phyloP scores from a whole-genome alignment of 2,329 filamentous ascomycete genomes.

The Penicillium freii region DNA sequence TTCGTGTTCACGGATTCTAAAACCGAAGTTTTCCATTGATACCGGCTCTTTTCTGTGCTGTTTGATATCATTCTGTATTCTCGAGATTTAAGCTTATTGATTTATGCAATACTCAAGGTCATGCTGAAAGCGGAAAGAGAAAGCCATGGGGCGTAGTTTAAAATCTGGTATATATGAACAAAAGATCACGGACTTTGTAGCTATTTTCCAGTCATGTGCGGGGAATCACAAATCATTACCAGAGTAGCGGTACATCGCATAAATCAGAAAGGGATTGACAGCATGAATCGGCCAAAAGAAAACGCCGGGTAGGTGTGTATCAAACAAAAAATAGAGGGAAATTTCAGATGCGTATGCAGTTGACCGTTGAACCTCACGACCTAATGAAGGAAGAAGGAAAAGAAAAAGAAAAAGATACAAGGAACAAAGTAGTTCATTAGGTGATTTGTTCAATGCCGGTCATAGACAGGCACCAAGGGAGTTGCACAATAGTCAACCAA shows the following conservation, averaged over 20 bases:
- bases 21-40: not conserved
- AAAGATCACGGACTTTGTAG: not conserved
- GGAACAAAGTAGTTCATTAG: slow-evolving; percentile 15
- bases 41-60: not conserved
- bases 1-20: not conserved
- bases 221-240: not conserved
- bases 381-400: not conserved
- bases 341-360: not conserved
- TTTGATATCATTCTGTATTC: not conserved
- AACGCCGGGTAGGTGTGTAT: slow-evolving; percentile 10
- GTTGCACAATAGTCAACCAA: slow-evolving; percentile 11
- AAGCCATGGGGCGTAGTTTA: not conserved
- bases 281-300: slow-evolving; percentile 1
- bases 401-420: slow-evolving; percentile 2
- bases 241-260: not conserved
- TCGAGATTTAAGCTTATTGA: not conserved
- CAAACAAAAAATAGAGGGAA: not conserved
- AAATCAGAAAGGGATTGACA: not conserved
- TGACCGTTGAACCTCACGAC: not conserved
- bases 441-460: slow-evolving; percentile 17
- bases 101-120: not conserved
- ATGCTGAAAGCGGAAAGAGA: not conserved
- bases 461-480: slow-evolving; percentile 15
- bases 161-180: not conserved
- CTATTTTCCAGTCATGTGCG: slow-evolving; percentile 12